phyloP scores from a whole-genome alignment of 371 early-diverging fungal genomes.

The Massospora cicadina region DNA sequence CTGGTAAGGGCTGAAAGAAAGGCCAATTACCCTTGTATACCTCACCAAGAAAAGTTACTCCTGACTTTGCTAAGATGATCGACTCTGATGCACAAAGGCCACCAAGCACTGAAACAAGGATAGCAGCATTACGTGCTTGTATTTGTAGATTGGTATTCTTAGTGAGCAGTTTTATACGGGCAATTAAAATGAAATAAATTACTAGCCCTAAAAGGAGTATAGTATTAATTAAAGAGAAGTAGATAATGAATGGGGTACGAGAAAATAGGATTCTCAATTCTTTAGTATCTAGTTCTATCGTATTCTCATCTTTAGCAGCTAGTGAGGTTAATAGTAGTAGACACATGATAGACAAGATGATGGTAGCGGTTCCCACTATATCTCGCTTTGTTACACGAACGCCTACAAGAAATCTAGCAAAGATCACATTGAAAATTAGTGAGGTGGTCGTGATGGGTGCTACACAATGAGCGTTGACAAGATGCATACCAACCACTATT shows the following conservation, averaged over 20 bases:
- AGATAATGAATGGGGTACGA: conserved; percentile 37
- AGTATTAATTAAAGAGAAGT: conserved; percentile 37
- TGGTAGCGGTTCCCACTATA: conserved; percentile 43
- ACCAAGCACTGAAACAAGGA: conserved; percentile 40
- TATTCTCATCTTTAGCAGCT: background rate
- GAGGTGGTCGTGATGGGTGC: conserved; percentile 48
- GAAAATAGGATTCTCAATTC: conserved; percentile 34
- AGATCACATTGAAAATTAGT: conserved; percentile 47
- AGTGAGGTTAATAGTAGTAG: conserved; percentile 36
- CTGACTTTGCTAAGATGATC: conserved; percentile 31
- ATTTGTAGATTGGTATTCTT: background rate
- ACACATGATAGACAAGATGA: conserved; percentile 42
- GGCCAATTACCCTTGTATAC: background rate
- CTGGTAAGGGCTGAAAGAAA: background rate
- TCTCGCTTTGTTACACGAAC: conserved; percentile 40
- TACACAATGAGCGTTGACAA: conserved; percentile 50
- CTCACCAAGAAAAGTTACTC: background rate
- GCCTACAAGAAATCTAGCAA: conserved; percentile 46
- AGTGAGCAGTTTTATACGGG: background rate
- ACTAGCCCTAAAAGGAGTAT: conserved; percentile 28
- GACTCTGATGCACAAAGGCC: conserved; percentile 46
- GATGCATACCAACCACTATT: conserved; percentile 34
- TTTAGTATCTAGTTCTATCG: conserved; percentile 32
- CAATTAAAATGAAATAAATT: conserved; percentile 14
- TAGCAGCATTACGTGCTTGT: conserved; percentile 31